Evolutionary conservation across 257 asterid species (phyloP), one percentile per base, ranked within the genome.

Genomic region (Parsonsia alboflavescens): DNA sequence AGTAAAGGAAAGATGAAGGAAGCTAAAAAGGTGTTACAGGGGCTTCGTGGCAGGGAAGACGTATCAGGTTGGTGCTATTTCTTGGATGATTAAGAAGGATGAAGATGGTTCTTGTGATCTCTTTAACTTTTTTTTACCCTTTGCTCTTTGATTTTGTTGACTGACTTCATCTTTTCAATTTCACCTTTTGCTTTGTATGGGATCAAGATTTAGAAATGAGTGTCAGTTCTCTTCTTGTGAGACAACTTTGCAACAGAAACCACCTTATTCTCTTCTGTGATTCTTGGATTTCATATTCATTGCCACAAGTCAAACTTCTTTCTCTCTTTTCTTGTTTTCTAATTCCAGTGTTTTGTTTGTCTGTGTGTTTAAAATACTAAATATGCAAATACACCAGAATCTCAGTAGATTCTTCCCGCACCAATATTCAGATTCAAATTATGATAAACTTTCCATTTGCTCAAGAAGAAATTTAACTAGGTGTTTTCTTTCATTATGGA

Each of bases 1-100:
- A 86, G 98, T 53, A 90, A 92, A 82, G 99, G 99, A 8, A 83
- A 72, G 86, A 87, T 89, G 93, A 85, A 83, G 76, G 98, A 92
- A 84, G 97, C 96, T 13, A 95, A 87, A 84, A 71, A 41, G 45
- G 98, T 90, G 61, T 76, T 95, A 72, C 97, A 90, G 73, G 80
- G 79, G 72, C 53, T 95, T n/a, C 98, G 96, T 65, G 97, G 97
- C 77, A 79, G 86, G 75, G 98, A 90, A 61, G 99, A 95, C 48
- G 97, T 95, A 75, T 82, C 98, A 65, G 96, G 97, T 94, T 69
- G 57, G 49, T n/a, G 16, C 68, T 54, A 7, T 75, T 74, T 24
- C 73, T 61, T 68, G 75, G 74, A 57, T 41, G 28, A 56, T 11
- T 45, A 58, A 46, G 10, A 10, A 17, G 36, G 28, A 56, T 11